Evolutionary conservation across 768 basidiomycete genomes (phyloP), one percentile per base, ranked within the genome.

Genomic region (Calocybe gangraenosa): DNA sequence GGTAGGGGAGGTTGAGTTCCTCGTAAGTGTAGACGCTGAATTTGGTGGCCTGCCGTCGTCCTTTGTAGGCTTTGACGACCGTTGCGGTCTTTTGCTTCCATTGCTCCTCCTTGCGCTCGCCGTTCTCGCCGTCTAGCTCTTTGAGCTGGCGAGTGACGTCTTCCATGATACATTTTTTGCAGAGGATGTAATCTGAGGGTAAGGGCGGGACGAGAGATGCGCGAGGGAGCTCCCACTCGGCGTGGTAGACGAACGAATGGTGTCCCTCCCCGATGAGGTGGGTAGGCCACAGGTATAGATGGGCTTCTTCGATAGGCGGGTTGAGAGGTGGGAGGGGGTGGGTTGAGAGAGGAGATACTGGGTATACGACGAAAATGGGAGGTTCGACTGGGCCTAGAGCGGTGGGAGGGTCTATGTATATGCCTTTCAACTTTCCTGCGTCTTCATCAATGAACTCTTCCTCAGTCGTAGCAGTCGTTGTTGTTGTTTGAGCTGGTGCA

Each of bases 181-280:
- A 79, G 2, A 78, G n/a, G 0, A 53, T 48, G 34, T 40, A 43
- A 15, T 46, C 36, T 15, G 32, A 39, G 5, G 40, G 35, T 0
- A 39, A 30, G 5, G 48, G 37, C 2, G 47, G 44, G n/a, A 49
- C 6, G 42, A 51, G 15, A 8, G 42, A 22, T 14, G 48, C 31
- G 20, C 53, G 48, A 3, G 53, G 50, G 5, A 55, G 42, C 40
- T 51, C 53, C 66, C 72, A 73, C 42, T 78, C 74, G 5, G 69
- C 76, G 34, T 65, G 53, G 52, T 76, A 75, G 0, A 79, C 76
- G 25, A 59, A 37, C 0, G 82, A 82, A 53, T 84, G 81, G 52
- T 77, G 52, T 0, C 82, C 81, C 0, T 10, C 0, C 3, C 79
- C 81, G 6, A 70, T 49, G 17, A n/a, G 37, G 23, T 67, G 53